Evolutionary conservation across 805 yeast genomes (phyloP).

Genomic region (Schizosaccharomyces lindneri): DNA sequence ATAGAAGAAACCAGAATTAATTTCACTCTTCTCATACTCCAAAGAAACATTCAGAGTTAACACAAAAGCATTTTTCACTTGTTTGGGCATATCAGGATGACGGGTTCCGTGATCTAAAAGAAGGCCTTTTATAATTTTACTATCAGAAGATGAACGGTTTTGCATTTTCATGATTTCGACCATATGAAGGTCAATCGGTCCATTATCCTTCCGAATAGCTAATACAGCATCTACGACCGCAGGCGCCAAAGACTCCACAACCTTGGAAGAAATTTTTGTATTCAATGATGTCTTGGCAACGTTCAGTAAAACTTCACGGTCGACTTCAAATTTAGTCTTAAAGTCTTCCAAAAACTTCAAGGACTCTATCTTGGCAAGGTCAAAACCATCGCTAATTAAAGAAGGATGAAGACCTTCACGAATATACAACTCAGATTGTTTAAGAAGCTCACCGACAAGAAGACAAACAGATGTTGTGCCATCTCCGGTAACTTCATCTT

Average conservation of each 20-base stretch:
- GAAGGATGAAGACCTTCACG: slow-evolving; percentile 93
- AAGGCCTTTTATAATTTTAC: slow-evolving; percentile 61
- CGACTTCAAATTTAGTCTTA: slow-evolving; percentile 31
- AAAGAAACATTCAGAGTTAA: slow-evolving; percentile 77
- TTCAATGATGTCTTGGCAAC: slow-evolving; percentile 75
- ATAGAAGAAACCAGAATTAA: slow-evolving; percentile 84
- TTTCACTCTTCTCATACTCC: slow-evolving; percentile 94
- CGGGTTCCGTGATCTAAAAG: slow-evolving; percentile 96
- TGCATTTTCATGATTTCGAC: slow-evolving; percentile 97
- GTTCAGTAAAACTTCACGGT: slow-evolving; percentile 70
- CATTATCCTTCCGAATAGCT: slow-evolving; percentile 32
- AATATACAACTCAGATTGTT: slow-evolving; percentile 79
- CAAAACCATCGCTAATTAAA: slow-evolving; percentile 84
- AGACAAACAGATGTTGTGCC: slow-evolving; percentile 92
- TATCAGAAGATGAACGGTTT: slow-evolving; percentile 63
- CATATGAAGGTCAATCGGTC: slow-evolving; percentile 69
- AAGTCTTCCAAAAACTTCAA: slow-evolving; percentile 40
- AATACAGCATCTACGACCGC: slow-evolving; percentile 91
- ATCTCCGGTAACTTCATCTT: slow-evolving; percentile 97
- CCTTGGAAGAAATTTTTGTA: slow-evolving; percentile 59
- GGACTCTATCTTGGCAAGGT: slow-evolving; percentile 55
- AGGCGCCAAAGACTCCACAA: slow-evolving; percentile 66
- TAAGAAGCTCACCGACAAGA: slow-evolving; percentile 77
- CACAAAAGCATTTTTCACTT: slow-evolving; percentile 58
- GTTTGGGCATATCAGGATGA: slow-evolving; percentile 96